A percentile compares a stretch with the other conserved stretches of the same genome.
Conservation (phyloP, 164 flowering plant genomes). For the Magnolia sinica region DNA sequence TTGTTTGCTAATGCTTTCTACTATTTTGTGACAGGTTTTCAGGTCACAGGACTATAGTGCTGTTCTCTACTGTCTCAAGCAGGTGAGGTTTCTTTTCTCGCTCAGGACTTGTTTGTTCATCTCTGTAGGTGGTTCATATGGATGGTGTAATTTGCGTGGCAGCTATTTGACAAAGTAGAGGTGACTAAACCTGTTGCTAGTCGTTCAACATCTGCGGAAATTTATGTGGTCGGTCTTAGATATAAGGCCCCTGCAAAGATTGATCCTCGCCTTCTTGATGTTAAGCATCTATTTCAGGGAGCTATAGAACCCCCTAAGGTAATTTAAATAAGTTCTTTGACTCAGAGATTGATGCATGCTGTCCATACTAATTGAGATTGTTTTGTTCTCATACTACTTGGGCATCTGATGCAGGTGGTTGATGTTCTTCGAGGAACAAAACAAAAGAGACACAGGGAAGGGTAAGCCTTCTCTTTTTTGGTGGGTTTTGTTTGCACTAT, state of each 20-base stretch:
- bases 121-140: background rate
- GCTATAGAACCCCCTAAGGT: constrained; percentile 67
- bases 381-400: background rate
- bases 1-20: background rate
- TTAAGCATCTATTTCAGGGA: constrained; percentile 73
- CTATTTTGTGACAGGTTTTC: constrained; percentile 55
- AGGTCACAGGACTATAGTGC: constrained; percentile 93
- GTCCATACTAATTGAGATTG: background rate
- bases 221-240: constrained; percentile 60
- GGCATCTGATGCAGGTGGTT: constrained; percentile 43
- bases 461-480: constrained; percentile 43
- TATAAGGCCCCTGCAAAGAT: constrained; percentile 95
- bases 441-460: constrained; percentile 88
- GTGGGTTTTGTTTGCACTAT: background rate
- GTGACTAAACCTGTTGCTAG: constrained; percentile 86
- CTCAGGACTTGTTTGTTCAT: background rate
- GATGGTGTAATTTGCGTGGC: constrained; percentile 22
- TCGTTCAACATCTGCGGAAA: constrained; percentile 90
- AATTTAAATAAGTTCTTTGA: constrained; percentile 7
- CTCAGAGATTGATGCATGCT: background rate
- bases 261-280: constrained; percentile 95
- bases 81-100: constrained; percentile 39
- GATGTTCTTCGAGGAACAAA: constrained; percentile 79
- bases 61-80: constrained; percentile 74
- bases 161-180: constrained; percentile 95